Base-by-base conservation (phyloP, 768 basidiomycete species). In the Termitomyces sp. region DNA sequence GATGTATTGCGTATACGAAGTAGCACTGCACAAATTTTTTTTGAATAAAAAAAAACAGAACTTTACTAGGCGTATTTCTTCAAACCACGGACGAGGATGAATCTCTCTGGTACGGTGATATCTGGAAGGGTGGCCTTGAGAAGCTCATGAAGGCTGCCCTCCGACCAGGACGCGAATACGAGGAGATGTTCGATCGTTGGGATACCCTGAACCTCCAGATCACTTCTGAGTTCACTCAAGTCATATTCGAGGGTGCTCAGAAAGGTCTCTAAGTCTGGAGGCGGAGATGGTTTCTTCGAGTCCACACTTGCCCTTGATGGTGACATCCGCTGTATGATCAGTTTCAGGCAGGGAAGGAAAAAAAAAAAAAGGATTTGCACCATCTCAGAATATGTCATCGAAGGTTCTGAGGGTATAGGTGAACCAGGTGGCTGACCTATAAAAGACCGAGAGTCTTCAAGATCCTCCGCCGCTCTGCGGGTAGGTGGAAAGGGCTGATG, bases 51-150 rank as follows among this genome's bases (percentile, higher is more conserved):
- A 29, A 29, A 29, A 3, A 4, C 9, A 33, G 9, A 18, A 11
- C 11, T 47, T n/a, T n/a, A n/a, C n/a, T 18, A 47, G 7, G 45
- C 45, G 46, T 47, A 47, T 32, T 47, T 47, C 46, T 47, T 47
- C 46, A 47, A 47, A 16, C 58, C 58, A 42, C 56, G 50, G 18
- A 59, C 51, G 5, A 59, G 54, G 25, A 56, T 56, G 33, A 46
- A 54, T 35, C 58, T 52, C 38, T 56, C 51, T 1, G 58, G 43
- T 13, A 56, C 15, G 7, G 54, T 56, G 13, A 56, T 16, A 15
- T 35, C n/a, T 1, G 58, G 58, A 23, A 59, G 44, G 13, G 35
- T 56, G 13, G 52, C 58, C 22, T 32, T 49, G 39, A 59, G 56
- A 10, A 59, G 11, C 27, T 22, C 16, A 41, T 59, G 54, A 3